Evolutionary conservation across 441 rosid species (phyloP).

Genomic region (Codiaeum variegatum): DNA sequence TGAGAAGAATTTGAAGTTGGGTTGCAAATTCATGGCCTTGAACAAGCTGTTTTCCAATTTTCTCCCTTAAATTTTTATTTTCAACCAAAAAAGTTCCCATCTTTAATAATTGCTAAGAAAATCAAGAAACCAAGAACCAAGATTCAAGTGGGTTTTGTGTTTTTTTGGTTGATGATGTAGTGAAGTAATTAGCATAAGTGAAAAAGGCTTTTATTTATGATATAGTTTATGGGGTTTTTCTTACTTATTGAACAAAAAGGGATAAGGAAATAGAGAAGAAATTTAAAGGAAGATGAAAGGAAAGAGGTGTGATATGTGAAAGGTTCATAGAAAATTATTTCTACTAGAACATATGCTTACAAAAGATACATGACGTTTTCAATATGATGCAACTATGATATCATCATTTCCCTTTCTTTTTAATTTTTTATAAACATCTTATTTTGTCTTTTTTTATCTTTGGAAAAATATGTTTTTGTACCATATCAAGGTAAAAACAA

Average conservation of each 20-base stretch:
- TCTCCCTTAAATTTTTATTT: conserved; percentile 20
- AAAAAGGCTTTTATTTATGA: not conserved
- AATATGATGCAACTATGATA: conserved; percentile 2
- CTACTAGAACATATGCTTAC: not conserved
- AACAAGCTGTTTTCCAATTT: conserved; percentile 35
- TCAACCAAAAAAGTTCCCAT: conserved; percentile 29
- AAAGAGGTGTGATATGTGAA: not conserved
- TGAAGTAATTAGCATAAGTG: not conserved
- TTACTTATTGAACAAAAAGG: not conserved
- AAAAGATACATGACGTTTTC: conserved; percentile 5
- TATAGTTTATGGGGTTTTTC: not conserved
- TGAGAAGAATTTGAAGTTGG: conserved; percentile 44
- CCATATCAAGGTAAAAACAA: not conserved
- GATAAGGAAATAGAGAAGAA: not conserved
- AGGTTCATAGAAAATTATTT: conserved; percentile 3
- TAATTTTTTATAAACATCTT: not conserved
- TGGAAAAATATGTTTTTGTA: not conserved
- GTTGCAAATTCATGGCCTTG: conserved; percentile 42
- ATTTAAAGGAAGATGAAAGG: conserved; percentile 4
- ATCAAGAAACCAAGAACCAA: not conserved
- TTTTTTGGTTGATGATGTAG: not conserved
- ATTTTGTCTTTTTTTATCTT: not conserved
- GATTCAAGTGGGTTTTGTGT: not conserved
- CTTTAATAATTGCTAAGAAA: not conserved
- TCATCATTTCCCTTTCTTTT: not conserved